Evolutionary conservation across 257 asterid species (phyloP).

Genomic region (Solanum clarkiae): DNA sequence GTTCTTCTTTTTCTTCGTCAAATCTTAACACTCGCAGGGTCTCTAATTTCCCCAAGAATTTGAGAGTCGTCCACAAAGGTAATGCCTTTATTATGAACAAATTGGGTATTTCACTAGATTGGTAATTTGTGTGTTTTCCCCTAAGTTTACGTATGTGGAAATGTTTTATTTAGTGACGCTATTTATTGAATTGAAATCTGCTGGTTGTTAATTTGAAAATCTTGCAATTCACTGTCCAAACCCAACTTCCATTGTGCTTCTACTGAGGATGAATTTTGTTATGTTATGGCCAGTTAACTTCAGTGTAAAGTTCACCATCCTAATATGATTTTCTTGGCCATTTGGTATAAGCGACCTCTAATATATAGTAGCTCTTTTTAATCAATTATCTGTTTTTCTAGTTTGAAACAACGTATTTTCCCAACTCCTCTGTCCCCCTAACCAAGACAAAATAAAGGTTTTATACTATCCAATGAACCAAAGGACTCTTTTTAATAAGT

Average conservation of each 20-base stretch:
- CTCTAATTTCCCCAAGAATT: conserved; percentile 8
- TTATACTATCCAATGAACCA: neutral
- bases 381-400: neutral
- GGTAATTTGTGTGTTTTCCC: neutral
- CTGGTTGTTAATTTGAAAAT: neutral
- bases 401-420: neutral
- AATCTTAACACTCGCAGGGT: conserved; percentile 12
- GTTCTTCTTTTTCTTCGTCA: conserved; percentile 7
- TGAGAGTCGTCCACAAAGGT: conserved; percentile 30
- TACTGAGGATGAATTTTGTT: neutral
- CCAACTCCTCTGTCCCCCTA: neutral
- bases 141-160: neutral
- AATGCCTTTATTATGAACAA: neutral
- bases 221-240: neutral
- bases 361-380: too few relatives aligned
- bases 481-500: neutral
- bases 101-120: neutral
- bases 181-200: neutral
- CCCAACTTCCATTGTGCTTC: neutral
- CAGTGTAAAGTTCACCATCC: neutral
- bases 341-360: neutral
- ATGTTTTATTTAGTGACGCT: neutral
- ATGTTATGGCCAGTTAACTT: neutral
- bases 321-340: neutral
- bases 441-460: neutral